Evolutionary conservation across 2,329 filamentous ascomycete genomes (phyloP).

Genomic region (Colletotrichum sidae): DNA sequence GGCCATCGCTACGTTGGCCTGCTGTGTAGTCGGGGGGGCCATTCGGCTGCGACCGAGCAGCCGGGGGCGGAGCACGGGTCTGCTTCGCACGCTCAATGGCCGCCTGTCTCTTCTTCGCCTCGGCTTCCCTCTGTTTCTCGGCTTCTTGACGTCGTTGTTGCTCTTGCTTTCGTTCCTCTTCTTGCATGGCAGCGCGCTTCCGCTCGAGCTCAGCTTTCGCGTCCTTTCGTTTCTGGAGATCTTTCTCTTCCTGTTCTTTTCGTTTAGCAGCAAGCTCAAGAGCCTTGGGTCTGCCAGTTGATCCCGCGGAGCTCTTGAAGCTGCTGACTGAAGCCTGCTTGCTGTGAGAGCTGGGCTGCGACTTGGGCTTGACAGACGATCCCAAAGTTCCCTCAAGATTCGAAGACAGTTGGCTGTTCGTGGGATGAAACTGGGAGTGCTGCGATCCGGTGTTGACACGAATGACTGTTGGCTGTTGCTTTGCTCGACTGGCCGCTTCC

Average conservation of each 20-base stretch:
- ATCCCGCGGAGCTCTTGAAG: constrained; percentile 74
- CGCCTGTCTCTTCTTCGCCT: constrained; percentile 75
- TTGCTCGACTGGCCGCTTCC: constrained; percentile 67
- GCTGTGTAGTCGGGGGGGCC: constrained; percentile 59
- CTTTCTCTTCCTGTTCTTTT: constrained; percentile 86
- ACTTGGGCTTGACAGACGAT: constrained; percentile 67
- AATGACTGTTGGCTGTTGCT: constrained; percentile 78
- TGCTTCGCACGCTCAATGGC: constrained; percentile 74
- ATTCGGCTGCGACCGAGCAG: constrained; percentile 65
- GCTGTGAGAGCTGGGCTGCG: constrained; percentile 71
- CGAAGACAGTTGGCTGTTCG: constrained; percentile 68
- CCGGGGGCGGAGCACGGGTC: constrained; percentile 71
- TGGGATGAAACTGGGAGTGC: constrained; percentile 68
- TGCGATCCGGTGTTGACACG: constrained; percentile 76
- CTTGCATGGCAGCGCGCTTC: constrained; percentile 75
- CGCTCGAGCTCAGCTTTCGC: constrained; percentile 85
- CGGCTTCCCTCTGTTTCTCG: constrained; percentile 71
- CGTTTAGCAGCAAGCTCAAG: constrained; percentile 82
- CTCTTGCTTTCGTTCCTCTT: constrained; percentile 73
- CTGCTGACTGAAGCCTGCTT: constrained; percentile 65
- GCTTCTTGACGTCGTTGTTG: constrained; percentile 69
- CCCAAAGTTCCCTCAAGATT: constrained; percentile 67
- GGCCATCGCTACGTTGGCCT: constrained; percentile 43
- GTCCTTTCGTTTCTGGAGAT: constrained; percentile 81
- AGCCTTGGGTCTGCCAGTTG: constrained; percentile 75